Evolutionary conservation across 129 eudicot species (phyloP).

Genomic region (Chrysanthemum seticuspe): DNA sequence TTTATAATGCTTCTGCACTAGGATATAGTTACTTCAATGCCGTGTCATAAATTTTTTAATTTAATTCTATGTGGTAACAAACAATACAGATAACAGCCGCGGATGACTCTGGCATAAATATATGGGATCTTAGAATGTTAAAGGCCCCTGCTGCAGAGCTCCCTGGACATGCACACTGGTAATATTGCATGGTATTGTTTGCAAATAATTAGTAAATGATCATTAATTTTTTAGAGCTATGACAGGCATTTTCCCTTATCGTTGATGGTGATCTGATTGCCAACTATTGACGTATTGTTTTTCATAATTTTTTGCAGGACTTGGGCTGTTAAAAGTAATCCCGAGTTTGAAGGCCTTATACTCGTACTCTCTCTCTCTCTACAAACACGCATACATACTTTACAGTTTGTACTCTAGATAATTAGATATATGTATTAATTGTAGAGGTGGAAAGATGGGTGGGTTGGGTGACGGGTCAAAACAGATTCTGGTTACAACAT

Average conservation of each 20-base stretch:
- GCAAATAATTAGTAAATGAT: slow-evolving; percentile 5
- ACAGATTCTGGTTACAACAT: no score
- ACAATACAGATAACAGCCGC: slow-evolving; percentile 80
- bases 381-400: neutral
- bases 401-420: no score
- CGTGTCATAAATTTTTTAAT: neutral
- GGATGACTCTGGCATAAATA: slow-evolving; percentile 90
- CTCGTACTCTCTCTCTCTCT: slow-evolving; percentile 55
- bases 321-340: slow-evolving; percentile 93
- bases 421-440: no score
- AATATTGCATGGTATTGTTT: slow-evolving; percentile 11
- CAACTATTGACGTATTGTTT: slow-evolving; percentile 6
- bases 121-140: slow-evolving; percentile 92
- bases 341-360: slow-evolving; percentile 78
- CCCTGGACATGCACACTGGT: slow-evolving; percentile 99
- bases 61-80: slow-evolving; percentile 16
- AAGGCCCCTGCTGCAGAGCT: slow-evolving; percentile 85
- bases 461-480: no score
- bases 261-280: slow-evolving; percentile 19
- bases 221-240: slow-evolving; percentile 1
- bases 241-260: neutral
- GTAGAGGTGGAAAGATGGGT: no score
- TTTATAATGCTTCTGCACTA: slow-evolving; percentile 5
- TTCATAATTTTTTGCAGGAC: slow-evolving; percentile 55
- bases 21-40: neutral